Evolutionary conservation across 2,329 filamentous ascomycete genomes (phyloP).

Genomic region (Onygenales sp.): DNA sequence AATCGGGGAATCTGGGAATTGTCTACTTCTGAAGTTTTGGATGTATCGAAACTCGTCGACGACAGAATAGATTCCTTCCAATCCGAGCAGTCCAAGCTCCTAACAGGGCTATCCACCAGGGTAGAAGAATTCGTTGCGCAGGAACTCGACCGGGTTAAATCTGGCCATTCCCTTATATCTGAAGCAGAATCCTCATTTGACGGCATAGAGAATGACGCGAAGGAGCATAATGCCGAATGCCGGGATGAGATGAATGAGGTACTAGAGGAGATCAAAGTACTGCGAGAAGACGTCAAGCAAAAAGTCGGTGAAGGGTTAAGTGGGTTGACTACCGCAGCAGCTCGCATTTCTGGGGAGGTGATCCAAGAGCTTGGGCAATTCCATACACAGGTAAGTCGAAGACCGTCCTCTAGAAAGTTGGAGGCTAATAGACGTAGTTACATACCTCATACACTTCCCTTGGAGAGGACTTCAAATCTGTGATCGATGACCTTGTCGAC

Average conservation of each 20-base stretch:
- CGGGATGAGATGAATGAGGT: constrained; percentile 85
- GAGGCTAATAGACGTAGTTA: constrained; percentile 42
- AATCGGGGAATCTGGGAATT: constrained; percentile 73
- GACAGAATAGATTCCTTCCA: constrained; percentile 64
- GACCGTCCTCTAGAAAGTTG: not conserved
- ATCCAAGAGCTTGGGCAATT: constrained; percentile 77
- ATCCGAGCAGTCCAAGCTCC: constrained; percentile 59
- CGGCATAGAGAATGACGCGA: constrained; percentile 57
- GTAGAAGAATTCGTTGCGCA: constrained; percentile 69
- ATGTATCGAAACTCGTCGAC: constrained; percentile 71
- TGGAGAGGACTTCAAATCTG: constrained; percentile 73
- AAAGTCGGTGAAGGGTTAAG: constrained; percentile 77
- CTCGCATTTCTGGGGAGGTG: constrained; percentile 82
- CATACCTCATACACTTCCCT: constrained; percentile 76
- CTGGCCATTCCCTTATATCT: constrained; percentile 61
- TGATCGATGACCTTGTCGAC: constrained; percentile 72
- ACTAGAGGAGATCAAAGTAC: constrained; percentile 80
- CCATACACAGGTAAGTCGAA: constrained; percentile 51
- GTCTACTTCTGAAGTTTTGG: constrained; percentile 64
- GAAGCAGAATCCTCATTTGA: constrained; percentile 60
- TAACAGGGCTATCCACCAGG: constrained; percentile 56
- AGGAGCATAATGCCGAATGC: constrained; percentile 41
- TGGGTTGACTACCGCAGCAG: constrained; percentile 71
- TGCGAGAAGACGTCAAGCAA: constrained; percentile 78
- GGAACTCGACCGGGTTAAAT: constrained; percentile 62